These are phyloP conservation scores for Nyctanthes arbortristis DNA, from an alignment of 257 asterid species.

Conservation along the genomic window DNA sequence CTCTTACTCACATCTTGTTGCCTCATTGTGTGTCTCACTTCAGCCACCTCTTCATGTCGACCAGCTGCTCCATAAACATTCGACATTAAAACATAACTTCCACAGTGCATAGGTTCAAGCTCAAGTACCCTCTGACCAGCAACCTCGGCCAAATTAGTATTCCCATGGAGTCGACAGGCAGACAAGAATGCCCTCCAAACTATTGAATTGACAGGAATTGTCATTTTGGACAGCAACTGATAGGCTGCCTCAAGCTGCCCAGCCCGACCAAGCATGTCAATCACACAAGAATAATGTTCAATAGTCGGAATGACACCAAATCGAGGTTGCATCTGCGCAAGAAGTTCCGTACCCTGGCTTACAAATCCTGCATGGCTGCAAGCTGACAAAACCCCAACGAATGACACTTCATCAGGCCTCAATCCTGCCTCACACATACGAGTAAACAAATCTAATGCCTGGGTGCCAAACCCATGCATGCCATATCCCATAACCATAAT, in stretches of 20 bases:
- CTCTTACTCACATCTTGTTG: conserved; percentile 73
- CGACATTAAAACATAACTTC: conserved; percentile 74
- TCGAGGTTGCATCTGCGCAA: conserved; percentile 53
- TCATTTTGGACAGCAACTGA: conserved; percentile 59
- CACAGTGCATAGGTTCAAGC: conserved; percentile 75
- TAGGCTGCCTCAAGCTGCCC: conserved; percentile 69
- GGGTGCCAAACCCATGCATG: conserved; percentile 66
- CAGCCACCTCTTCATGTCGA: conserved; percentile 66
- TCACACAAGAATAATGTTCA: conserved; percentile 74
- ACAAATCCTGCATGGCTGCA: conserved; percentile 81
- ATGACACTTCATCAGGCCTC: conserved; percentile 73
- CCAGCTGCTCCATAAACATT: conserved; percentile 79
- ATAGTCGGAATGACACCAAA: conserved; percentile 60
- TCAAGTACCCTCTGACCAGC: conserved; percentile 55
- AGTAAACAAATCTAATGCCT: conserved; percentile 65
- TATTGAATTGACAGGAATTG: conserved; percentile 64
- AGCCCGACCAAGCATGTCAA: conserved; percentile 91
- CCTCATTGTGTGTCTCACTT: conserved; percentile 67
- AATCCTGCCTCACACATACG: conserved; percentile 53
- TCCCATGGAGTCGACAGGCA: conserved; percentile 75
- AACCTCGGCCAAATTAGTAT: conserved; percentile 59
- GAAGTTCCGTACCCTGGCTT: conserved; percentile 52
- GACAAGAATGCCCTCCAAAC: conserved; percentile 82
- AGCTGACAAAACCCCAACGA: conserved; percentile 75
- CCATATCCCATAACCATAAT: conserved; percentile 88